Evolutionary conservation across 169 alveolate genomes (phyloP).

Genomic region (Amoebophrya sp.): DNA sequence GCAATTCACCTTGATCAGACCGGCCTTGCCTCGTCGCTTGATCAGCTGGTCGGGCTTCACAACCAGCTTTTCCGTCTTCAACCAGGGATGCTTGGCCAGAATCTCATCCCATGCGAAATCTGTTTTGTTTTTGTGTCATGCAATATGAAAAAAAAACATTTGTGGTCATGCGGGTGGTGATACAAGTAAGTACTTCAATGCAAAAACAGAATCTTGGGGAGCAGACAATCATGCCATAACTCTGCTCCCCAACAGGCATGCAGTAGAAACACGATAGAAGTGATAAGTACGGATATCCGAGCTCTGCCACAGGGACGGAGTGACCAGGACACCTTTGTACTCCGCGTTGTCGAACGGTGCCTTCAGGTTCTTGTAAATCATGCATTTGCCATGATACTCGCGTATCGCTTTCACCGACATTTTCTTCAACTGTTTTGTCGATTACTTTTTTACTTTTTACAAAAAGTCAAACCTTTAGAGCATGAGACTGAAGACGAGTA

Average conservation of each 20-base stretch:
- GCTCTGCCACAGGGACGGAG: neutral
- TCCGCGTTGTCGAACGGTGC: neutral
- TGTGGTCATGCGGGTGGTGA: too few species aligned
- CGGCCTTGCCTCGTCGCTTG: slow-evolving; percentile 54
- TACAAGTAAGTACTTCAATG: too few species aligned
- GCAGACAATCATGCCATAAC: too few species aligned
- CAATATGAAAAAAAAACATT: too few species aligned
- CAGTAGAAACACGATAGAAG: too few species aligned
- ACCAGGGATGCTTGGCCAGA: slow-evolving; percentile 37
- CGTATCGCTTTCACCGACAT: neutral
- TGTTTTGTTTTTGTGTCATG: too few species aligned
- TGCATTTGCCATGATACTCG: neutral
- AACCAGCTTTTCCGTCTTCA: slow-evolving; percentile 37
- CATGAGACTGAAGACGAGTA: too few species aligned
- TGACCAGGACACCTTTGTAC: neutral
- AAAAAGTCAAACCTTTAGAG: too few species aligned
- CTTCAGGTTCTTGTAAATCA: neutral
- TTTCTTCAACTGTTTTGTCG: too few species aligned
- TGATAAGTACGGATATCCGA: neutral
- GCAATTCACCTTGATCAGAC: slow-evolving; percentile 46
- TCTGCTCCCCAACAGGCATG: too few species aligned
- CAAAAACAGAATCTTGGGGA: too few species aligned
- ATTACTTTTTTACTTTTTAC: too few species aligned
- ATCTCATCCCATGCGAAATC: neutral
- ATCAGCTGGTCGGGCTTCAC: slow-evolving; percentile 56